Conservation (phyloP, 2,329 filamentous ascomycete genomes). For the Zymoseptoria tritici region DNA sequence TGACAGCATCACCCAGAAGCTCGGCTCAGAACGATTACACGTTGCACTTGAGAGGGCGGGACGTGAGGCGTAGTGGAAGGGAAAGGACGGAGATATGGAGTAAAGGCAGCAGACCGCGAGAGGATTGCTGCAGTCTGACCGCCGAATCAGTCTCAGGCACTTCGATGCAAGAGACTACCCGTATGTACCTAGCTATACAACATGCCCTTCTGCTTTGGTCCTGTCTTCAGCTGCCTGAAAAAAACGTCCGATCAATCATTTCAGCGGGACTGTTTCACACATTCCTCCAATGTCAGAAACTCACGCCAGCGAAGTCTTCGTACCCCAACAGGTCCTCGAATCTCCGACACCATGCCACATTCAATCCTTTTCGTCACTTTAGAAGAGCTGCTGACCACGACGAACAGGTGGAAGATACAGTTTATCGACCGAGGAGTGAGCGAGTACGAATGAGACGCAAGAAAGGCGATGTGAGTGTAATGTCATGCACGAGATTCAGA, state of each 20-base stretch:
- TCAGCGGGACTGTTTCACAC: neutral
- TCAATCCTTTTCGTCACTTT: slow-evolving; percentile 48
- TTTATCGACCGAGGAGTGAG: no score
- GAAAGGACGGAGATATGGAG: neutral
- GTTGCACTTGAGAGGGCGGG: slow-evolving; percentile 39
- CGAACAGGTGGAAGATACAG: no score
- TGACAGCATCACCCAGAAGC: no score
- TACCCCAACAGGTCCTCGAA: slow-evolving; percentile 83
- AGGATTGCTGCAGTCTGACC: neutral
- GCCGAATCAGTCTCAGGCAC: neutral
- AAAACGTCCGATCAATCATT: neutral
- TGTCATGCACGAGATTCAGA: no score
- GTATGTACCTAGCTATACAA: slow-evolving; percentile 73
- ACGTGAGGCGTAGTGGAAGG: slow-evolving; percentile 56
- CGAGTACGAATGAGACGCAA: no score
- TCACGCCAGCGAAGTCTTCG: slow-evolving; percentile 78
- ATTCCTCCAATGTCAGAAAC: slow-evolving; percentile 24
- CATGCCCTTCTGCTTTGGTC: slow-evolving; percentile 52
- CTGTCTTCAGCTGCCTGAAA: slow-evolving; percentile 44
- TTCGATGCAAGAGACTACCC: neutral
- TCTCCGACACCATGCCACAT: slow-evolving; percentile 72
- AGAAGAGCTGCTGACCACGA: slow-evolving; percentile 2
- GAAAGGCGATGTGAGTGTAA: no score
- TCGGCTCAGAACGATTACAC: no score
- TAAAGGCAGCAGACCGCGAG: neutral